Base-by-base conservation (phyloP, 768 basidiomycete species). In the Lentinula guzmanii region DNA sequence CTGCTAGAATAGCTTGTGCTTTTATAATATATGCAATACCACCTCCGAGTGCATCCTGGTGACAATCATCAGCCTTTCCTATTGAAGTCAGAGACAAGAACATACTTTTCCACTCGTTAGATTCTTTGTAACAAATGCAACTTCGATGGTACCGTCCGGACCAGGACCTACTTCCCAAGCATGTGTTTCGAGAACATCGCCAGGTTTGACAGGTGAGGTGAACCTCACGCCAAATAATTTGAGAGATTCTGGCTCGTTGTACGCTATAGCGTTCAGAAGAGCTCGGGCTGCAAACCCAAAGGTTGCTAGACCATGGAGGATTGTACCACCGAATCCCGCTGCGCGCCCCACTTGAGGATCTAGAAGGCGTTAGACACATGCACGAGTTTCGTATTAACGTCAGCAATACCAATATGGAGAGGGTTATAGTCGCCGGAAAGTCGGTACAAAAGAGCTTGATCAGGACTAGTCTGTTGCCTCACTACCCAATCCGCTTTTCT, bases 341-440 rank as follows among this genome's bases (percentile, higher is more conserved):
- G 77, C 78, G 63, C 84, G 71, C n/a, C 91, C 93, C 41, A 91
- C 84, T 16, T 68, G 70, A 1, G 92, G 90, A 75, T 94, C 92
- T 89, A 35, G 16, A 31, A 33, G 69, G 2, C 56, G 33, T 56
- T 21, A 37, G 4, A 56, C 0, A 56, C 43, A 48, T 54, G 13
- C 18, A 15, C 54, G 28, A 4, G 46, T 45, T 21, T 24, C 5
- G 5, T 18, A 16, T 42, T 21, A 37, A 46, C 11, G 31, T 13
- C 39, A 21, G 24, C 61, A 76, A 16, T 58, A 87, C 86, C 87
- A 53, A 89, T 84, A 69, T 91, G 90, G 2, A 91, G 78, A 5
- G 90, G 86, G 69, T 91, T 90, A 70, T 89, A 91, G 70, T 91
- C 89, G 9, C 89, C 90, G 48, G 85, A 87, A n/a, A 91, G 80